These are phyloP conservation scores for Backusella luteola DNA, from an alignment of 192 early-diverging fungal species.

Conservation along the genomic window DNA sequence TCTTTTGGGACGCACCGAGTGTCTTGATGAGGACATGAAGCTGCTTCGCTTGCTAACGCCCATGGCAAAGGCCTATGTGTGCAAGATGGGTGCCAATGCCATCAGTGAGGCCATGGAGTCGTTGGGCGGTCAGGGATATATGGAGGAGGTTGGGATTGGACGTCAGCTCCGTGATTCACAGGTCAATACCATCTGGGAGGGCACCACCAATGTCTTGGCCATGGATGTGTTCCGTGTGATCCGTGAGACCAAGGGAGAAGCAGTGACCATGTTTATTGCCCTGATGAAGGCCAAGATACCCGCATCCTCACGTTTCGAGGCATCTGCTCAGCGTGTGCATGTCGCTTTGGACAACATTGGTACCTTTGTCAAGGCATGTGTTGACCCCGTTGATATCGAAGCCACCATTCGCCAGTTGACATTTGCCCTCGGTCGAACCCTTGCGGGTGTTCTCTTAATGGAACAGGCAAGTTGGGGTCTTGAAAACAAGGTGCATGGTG, in stretches of 20 bases:
- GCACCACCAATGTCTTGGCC: conserved; percentile 66
- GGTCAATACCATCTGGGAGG: conserved; percentile 74
- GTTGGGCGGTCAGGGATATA: conserved; percentile 71
- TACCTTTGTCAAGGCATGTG: conserved; percentile 18
- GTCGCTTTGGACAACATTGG: conserved; percentile 23
- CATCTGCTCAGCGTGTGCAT: conserved; percentile 26
- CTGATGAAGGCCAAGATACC: neutral
- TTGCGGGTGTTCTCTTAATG: conserved; percentile 46
- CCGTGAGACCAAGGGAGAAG: conserved; percentile 42
- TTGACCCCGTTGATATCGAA: conserved; percentile 32
- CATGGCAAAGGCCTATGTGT: conserved; percentile 57
- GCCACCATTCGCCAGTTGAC: conserved; percentile 44
- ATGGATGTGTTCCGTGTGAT: conserved; percentile 60
- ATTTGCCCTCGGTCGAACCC: conserved; percentile 44
- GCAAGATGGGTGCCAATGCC: conserved; percentile 42
- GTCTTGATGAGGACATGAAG: conserved; percentile 19
- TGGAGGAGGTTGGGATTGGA: conserved; percentile 67
- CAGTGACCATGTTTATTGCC: neutral
- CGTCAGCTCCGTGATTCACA: conserved; percentile 55
- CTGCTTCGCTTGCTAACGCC: conserved; percentile 66
- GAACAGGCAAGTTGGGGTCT: conserved; percentile 49
- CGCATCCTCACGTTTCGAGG: neutral
- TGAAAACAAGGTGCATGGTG: neutral
- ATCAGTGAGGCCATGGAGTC: conserved; percentile 64
- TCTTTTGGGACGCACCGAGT: conserved; percentile 55